Evolutionary conservation across 2,329 filamentous ascomycete species (phyloP).

Genomic region (Alternaria postmessia): DNA sequence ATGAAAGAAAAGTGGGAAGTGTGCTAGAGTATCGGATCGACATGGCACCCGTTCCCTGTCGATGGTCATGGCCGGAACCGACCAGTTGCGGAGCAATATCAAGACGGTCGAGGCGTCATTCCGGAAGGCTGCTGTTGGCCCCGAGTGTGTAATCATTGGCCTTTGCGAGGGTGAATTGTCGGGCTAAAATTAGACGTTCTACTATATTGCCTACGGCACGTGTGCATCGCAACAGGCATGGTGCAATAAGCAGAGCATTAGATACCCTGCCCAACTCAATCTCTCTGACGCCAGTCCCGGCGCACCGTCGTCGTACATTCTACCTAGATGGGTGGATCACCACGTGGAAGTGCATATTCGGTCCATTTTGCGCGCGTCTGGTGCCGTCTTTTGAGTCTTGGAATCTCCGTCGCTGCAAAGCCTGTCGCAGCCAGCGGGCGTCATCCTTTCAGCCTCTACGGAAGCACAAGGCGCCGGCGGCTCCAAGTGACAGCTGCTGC

Average conservation of each 20-base stretch:
- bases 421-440: conserved; percentile 6
- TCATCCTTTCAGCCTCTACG: neutral
- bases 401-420: conserved; percentile 5
- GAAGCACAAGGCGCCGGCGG: conserved; percentile 41
- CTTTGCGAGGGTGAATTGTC: conserved; percentile 15
- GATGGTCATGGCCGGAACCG: conserved; percentile 18
- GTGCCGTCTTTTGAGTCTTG: conserved; percentile 16
- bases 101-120: conserved; percentile 9
- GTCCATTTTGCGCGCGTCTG: conserved; percentile 34
- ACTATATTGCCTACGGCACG: conserved; percentile 49
- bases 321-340: conserved; percentile 38
- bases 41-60: conserved; percentile 31
- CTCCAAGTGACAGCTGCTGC: conserved; percentile 39
- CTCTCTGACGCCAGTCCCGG: conserved; percentile 33
- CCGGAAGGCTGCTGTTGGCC: conserved; percentile 36
- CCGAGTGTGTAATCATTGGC: conserved; percentile 29
- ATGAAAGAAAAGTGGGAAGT: conserved; percentile 19
- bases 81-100: conserved; percentile 27
- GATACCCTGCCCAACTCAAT: conserved; percentile 30
- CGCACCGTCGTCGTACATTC: conserved; percentile 31
- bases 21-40: conserved; percentile 22
- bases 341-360: conserved; percentile 43
- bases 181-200: conserved; percentile 42
- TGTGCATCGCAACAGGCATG: conserved; percentile 38
- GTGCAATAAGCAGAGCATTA: conserved; percentile 35